Evolutionary conservation across 768 basidiomycete genomes (phyloP), one percentile per base, ranked within the genome.

Genomic region (Phallus indusiatus): DNA sequence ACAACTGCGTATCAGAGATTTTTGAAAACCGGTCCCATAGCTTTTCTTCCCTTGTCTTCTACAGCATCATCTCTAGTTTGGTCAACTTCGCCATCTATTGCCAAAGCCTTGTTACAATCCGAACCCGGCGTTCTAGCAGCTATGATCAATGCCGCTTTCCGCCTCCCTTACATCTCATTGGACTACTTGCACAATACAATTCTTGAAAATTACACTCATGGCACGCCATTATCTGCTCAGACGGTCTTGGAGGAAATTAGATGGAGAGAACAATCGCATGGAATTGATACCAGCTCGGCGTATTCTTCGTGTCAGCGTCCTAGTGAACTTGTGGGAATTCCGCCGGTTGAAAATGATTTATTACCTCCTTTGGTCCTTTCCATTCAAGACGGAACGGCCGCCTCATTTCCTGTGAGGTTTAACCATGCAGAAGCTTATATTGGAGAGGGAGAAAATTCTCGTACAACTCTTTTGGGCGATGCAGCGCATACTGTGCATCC

Each of bases 401-500:
- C 95, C 0, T 90, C 90, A 1, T 99, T 98, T 74, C 95, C 96
- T 1, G 74, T 98, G 5, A 80, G 84, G 28, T 86, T 90, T 62
- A 88, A 81, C 52, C 96, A 98, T 64, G 87, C 90, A 1, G 90
- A 94, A 37, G 71, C 79, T 0, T 98, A 99, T 70, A 74, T 94
- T 48, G 92, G 94, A 16, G 85, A 85, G 66, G 84, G 82, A 0
- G 59, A 63, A 34, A 79, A 82, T 5, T 69, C 74, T 2, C 81
- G 95, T 4, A 94, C 90, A 0, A 94, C 86, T 1, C 83, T 98
- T 8, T 81, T 98, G 1, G 96, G 96, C 1, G 96, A 99, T 71
- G 94, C 95, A 1, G 96, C 94, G 17, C 96, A 98, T 67, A 91
- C 90, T 0, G 76, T 93, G 1, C 95, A 98, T 67, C 95, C 96